Evolutionary conservation across 2,329 filamentous ascomycete genomes (phyloP).

Genomic region (Curvularia spicifera): DNA sequence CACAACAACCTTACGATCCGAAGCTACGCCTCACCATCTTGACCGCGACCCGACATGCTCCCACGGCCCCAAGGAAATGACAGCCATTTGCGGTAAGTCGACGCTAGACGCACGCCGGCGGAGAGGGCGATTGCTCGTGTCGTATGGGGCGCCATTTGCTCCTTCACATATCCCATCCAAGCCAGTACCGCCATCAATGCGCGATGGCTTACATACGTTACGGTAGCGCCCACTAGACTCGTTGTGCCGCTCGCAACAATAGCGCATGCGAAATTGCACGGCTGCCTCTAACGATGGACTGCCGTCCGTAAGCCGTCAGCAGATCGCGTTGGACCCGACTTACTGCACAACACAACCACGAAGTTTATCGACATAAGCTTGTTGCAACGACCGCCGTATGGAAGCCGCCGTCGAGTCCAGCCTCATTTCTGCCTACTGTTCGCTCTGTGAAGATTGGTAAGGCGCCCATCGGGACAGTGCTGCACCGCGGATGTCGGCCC

Average conservation of each 20-base stretch:
- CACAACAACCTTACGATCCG: neutral
- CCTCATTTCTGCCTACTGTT: neutral
- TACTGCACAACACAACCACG: neutral
- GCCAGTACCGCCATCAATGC: conserved; percentile 18
- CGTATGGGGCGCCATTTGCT: conserved; percentile 25
- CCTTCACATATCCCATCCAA: conserved; percentile 14
- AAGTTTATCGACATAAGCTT: neutral
- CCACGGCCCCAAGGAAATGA: conserved; percentile 9
- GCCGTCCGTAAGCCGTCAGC: neutral
- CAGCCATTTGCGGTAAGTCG: conserved; percentile 15
- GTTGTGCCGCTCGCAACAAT: conserved; percentile 15
- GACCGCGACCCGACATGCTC: neutral
- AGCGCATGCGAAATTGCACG: conserved; percentile 27
- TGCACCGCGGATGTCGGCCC: conserved; percentile 13
- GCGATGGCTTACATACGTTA: conserved; percentile 9
- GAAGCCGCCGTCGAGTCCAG: neutral
- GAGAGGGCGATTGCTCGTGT: conserved; percentile 15
- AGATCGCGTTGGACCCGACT: neutral
- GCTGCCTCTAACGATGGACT: conserved; percentile 1
- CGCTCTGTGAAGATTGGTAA: neutral
- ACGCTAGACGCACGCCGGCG: conserved; percentile 6
- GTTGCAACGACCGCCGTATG: neutral
- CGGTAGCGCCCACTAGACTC: conserved; percentile 25
- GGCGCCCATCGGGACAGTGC: conserved; percentile 1
- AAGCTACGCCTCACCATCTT: conserved; percentile 2